Evolutionary conservation across 2,329 filamentous ascomycete species (phyloP).

Genomic region (Ophiocordyceps unilateralis): DNA sequence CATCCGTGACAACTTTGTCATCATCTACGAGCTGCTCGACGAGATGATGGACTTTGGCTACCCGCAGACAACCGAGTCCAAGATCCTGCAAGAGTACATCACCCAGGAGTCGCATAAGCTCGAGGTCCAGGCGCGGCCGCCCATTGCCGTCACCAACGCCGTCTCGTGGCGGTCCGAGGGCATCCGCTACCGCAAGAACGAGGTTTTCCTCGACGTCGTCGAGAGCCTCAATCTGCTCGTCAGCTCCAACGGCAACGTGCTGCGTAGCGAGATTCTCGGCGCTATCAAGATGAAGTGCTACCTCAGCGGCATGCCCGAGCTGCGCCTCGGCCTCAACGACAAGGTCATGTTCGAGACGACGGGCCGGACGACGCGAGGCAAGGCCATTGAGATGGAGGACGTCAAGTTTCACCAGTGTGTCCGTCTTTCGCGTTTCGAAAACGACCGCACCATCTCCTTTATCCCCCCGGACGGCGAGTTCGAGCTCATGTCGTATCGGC

Average conservation of each 20-base stretch:
- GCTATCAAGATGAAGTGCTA: conserved; percentile 99
- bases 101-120: conserved; percentile 98
- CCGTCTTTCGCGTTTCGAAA: conserved; percentile 87
- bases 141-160: conserved; percentile 95
- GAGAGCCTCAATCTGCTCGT: conserved; percentile 94
- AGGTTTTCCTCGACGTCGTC: conserved; percentile 95
- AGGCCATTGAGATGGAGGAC: conserved; percentile 98
- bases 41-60: conserved; percentile 99
- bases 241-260: conserved; percentile 81
- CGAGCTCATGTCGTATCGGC: conserved; percentile 95
- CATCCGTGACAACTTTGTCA: conserved; percentile 97
- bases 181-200: conserved; percentile 97
- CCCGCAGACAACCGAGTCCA: conserved; percentile 93
- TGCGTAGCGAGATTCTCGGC: conserved; percentile 89
- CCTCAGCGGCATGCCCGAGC: conserved; percentile 91
- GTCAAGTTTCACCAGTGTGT: conserved; percentile 99
- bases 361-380: conserved; percentile 79
- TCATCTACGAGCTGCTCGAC: conserved; percentile 96
- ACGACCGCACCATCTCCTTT: conserved; percentile 96
- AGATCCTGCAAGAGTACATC: conserved; percentile 98
- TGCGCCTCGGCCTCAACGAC: conserved; percentile 88
- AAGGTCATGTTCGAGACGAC: conserved; percentile 99
- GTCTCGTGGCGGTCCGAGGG: conserved; percentile 97
- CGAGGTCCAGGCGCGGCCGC: conserved; percentile 86
- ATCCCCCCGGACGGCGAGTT: conserved; percentile 98